Evolutionary conservation across 2,329 filamentous ascomycete species (phyloP).

Genomic region (Cladophialophora exuberans): DNA sequence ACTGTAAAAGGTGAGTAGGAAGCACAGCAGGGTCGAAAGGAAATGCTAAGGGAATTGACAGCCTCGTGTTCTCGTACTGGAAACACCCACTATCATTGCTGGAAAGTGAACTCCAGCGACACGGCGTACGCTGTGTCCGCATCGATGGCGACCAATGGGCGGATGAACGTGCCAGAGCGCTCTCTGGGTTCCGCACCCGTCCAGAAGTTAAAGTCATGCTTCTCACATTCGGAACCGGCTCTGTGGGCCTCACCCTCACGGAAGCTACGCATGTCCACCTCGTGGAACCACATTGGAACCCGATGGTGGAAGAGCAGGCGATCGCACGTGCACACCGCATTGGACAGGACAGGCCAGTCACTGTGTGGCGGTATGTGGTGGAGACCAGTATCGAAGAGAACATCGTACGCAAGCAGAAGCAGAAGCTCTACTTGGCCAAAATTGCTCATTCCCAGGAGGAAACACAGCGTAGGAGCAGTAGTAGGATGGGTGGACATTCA

Average conservation of each 20-base stretch:
- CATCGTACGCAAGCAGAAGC: not conserved
- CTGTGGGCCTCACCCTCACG: slow-evolving; percentile 68
- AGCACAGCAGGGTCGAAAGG: not conserved
- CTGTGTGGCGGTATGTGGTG: slow-evolving; percentile 95
- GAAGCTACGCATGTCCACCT: slow-evolving; percentile 97
- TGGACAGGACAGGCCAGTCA: slow-evolving; percentile 92
- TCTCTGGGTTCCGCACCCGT: slow-evolving; percentile 73
- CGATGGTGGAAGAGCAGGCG: slow-evolving; percentile 95
- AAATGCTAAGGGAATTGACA: not conserved
- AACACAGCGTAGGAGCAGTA: not conserved
- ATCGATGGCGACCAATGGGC: not conserved
- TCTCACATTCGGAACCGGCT: slow-evolving; percentile 80
- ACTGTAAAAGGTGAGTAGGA: not conserved
- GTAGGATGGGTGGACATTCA: not conserved
- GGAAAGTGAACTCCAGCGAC: not conserved
- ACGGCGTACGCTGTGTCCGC: not conserved
- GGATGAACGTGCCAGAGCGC: not conserved
- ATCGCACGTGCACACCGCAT: slow-evolving; percentile 98
- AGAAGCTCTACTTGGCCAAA: not conserved
- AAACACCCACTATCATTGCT: not conserved
- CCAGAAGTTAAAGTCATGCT: slow-evolving; percentile 91
- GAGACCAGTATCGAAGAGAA: slow-evolving; percentile 92
- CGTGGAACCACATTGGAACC: slow-evolving; percentile 99
- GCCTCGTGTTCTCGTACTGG: not conserved
- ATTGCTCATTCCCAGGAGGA: not conserved